Percentiles rank a stretch among this genome's conserved stretches.
phyloP scores from a whole-genome alignment of 1,284 basidiomycete genomes.

The Caloboletus inedulis region DNA sequence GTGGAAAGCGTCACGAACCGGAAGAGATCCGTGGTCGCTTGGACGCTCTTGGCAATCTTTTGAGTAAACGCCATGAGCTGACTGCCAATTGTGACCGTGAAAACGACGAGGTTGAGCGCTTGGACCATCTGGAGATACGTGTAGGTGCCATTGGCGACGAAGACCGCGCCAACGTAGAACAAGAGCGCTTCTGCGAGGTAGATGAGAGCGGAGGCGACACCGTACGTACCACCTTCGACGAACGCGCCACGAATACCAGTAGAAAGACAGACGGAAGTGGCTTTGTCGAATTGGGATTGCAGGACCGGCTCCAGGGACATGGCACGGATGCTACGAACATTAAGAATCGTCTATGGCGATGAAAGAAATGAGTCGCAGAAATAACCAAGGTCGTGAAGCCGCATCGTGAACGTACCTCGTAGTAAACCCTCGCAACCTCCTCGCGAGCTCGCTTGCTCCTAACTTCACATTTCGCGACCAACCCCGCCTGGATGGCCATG shows the following conservation, averaged over 20 bases:
- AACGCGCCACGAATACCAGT: slow-evolving; percentile 78
- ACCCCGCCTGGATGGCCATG: slow-evolving; percentile 69
- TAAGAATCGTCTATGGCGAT: slow-evolving; percentile 63
- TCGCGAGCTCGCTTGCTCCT: slow-evolving; percentile 84
- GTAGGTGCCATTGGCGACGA: slow-evolving; percentile 81
- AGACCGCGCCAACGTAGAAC: slow-evolving; percentile 84
- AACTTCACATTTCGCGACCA: slow-evolving; percentile 72
- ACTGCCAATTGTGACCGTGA: slow-evolving; percentile 88
- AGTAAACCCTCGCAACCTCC: slow-evolving; percentile 82
- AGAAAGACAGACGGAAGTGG: slow-evolving; percentile 60
- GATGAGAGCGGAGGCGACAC: slow-evolving; percentile 77
- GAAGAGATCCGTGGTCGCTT: slow-evolving; percentile 79
- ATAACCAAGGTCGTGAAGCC: not conserved
- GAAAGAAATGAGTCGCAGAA: slow-evolving; percentile 9
- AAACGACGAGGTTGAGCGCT: slow-evolving; percentile 88
- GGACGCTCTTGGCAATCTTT: slow-evolving; percentile 73
- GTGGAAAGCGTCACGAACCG: slow-evolving; percentile 59
- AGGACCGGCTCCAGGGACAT: slow-evolving; percentile 88
- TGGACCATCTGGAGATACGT: slow-evolving; percentile 86
- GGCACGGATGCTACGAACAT: slow-evolving; percentile 82
- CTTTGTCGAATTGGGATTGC: slow-evolving; percentile 60
- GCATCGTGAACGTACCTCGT: slow-evolving; percentile 56
- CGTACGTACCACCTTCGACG: slow-evolving; percentile 81
- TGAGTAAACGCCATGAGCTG: slow-evolving; percentile 88
- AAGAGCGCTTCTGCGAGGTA: slow-evolving; percentile 87